phyloP scores from a whole-genome alignment of 139 green algal genomes.

The Chlamydomonas sp. region DNA sequence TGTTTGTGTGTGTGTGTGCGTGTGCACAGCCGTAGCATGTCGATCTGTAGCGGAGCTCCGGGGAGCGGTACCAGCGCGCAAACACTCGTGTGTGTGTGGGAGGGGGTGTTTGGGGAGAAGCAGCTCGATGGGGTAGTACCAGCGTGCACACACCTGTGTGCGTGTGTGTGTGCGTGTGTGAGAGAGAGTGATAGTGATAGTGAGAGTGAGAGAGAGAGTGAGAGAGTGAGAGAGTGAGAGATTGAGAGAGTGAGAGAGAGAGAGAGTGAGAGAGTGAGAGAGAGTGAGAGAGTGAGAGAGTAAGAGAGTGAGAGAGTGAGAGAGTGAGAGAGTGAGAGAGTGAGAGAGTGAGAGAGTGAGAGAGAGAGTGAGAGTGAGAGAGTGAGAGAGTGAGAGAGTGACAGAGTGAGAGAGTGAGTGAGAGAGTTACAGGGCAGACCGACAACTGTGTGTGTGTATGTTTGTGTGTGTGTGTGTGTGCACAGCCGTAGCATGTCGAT shows the following conservation, averaged over 20 bases:
- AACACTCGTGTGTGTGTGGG: constrained; percentile 70
- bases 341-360: no score
- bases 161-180: not conserved
- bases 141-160: no score
- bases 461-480: no score
- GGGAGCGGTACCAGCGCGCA: constrained; percentile 81
- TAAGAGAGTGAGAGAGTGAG: not conserved
- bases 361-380: no score
- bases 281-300: not conserved
- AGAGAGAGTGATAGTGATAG: not conserved
- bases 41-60: constrained; percentile 81
- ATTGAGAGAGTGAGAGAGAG: not conserved
- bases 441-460: no score
- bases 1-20: no score
- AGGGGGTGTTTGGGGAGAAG: not conserved
- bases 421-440: no score
- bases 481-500: constrained; percentile 59
- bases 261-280: not conserved
- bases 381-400: no score
- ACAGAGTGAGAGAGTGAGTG: no score
- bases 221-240: not conserved
- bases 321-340: not conserved
- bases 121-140: no score
- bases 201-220: not conserved
- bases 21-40: constrained; percentile 64